Evolutionary conservation across 257 asterid species (phyloP).

Genomic region (Fraxinus quadrangulata): DNA sequence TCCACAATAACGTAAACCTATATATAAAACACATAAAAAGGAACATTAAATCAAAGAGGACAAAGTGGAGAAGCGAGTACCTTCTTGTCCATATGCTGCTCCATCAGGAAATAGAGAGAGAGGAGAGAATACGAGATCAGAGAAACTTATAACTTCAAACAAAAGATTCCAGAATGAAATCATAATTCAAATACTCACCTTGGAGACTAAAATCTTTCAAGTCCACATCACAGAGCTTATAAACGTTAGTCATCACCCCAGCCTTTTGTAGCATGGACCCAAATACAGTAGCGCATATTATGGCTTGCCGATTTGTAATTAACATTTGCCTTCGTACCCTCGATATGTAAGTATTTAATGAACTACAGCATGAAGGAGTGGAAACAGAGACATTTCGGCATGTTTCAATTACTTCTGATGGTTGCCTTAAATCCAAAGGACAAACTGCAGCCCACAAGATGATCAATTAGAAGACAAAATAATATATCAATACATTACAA

Average conservation of each 20-base stretch:
- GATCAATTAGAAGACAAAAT: slow-evolving; percentile 18
- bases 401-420: slow-evolving; percentile 74
- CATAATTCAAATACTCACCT: slow-evolving; percentile 47
- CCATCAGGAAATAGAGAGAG: slow-evolving; percentile 34
- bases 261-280: slow-evolving; percentile 88
- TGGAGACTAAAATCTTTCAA: slow-evolving; percentile 96
- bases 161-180: slow-evolving; percentile 8
- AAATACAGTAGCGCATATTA: slow-evolving; percentile 73
- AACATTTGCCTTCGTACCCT: slow-evolving; percentile 85
- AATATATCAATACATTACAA: slow-evolving; percentile 5
- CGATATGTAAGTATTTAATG: slow-evolving; percentile 67
- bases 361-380: slow-evolving; percentile 86
- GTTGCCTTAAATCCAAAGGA: slow-evolving; percentile 80
- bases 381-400: slow-evolving; percentile 81
- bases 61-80: slow-evolving; percentile 39
- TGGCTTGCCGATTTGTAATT: slow-evolving; percentile 93
- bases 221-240: slow-evolving; percentile 94
- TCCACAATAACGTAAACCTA: not conserved
- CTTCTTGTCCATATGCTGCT: slow-evolving; percentile 84
- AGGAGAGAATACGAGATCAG: slow-evolving; percentile 29
- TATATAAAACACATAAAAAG: not conserved
- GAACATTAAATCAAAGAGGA: not conserved
- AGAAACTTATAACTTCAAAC: slow-evolving; percentile 11
- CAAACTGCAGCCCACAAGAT: slow-evolving; percentile 58
- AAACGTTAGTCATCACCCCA: slow-evolving; percentile 83